These are phyloP conservation scores for Paramecium biaurelia DNA, from an alignment of 73 alveolate species.

Conservation along the genomic window DNA sequence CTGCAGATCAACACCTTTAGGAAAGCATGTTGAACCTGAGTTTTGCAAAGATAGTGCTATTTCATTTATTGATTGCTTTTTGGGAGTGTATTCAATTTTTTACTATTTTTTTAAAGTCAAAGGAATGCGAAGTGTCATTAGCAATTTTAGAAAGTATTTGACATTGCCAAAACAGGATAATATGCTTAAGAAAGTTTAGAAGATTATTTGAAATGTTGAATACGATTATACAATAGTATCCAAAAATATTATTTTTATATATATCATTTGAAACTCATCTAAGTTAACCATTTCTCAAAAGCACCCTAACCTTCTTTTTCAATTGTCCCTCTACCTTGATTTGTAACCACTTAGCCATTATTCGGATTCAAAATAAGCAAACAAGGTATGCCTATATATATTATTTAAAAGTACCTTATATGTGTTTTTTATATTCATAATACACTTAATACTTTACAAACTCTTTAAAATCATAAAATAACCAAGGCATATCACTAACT, in stretches of 20 bases:
- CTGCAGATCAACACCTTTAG: constrained; percentile 61
- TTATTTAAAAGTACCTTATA: not conserved
- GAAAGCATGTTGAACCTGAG: constrained; percentile 59
- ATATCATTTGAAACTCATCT: constrained; percentile 30
- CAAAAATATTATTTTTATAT: not conserved
- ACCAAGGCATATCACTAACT: constrained; percentile 56
- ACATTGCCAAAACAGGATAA: not conserved
- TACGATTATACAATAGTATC: not conserved
- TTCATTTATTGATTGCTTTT: constrained; percentile 56
- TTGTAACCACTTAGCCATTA: not conserved
- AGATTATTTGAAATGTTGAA: constrained; percentile 26
- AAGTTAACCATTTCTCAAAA: not conserved
- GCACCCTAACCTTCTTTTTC: constrained; percentile 15
- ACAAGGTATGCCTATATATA: not conserved
- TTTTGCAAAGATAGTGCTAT: constrained; percentile 55
- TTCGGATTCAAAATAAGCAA: not conserved
- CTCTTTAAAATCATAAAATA: constrained; percentile 57
- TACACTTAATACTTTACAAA: constrained; percentile 29
- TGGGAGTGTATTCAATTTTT: constrained; percentile 32
- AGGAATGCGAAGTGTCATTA: not conserved
- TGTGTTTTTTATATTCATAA: constrained; percentile 43
- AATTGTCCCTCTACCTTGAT: not conserved
- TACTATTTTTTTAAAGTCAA: not conserved
- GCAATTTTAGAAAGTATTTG: constrained; percentile 39
- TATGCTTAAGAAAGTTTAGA: constrained; percentile 20